A percentile compares a stretch with the other conserved stretches of the same genome.
Conservation (phyloP, 768 basidiomycete genomes). For the Asterophora lycoperdoides region DNA sequence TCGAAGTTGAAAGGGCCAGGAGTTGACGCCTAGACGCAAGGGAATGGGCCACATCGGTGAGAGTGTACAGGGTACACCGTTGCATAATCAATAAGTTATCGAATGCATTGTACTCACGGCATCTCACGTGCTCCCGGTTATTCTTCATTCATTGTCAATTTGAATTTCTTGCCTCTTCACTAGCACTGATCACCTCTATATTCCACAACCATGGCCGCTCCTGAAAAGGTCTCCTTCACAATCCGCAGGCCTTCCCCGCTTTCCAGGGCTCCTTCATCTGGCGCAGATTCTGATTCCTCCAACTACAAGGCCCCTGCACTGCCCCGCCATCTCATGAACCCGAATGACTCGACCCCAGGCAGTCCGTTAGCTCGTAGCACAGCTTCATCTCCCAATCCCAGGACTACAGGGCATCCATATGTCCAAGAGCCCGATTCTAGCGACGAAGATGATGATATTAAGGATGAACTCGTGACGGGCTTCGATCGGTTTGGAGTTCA, state of each 20-base stretch:
- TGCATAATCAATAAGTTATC: too few relatives aligned
- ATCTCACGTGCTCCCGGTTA: too few relatives aligned
- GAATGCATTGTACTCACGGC: too few relatives aligned
- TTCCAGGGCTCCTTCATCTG: slow-evolving; percentile 59
- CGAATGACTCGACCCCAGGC: slow-evolving; percentile 39
- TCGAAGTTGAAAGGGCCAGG: background rate
- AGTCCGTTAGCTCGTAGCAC: slow-evolving; percentile 54
- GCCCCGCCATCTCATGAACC: slow-evolving; percentile 49
- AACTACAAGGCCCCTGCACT: slow-evolving; percentile 56
- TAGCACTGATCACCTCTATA: too few relatives aligned
- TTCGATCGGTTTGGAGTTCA: slow-evolving; percentile 72
- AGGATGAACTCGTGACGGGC: slow-evolving; percentile 68
- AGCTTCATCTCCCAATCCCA: slow-evolving; percentile 41
- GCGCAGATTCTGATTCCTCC: slow-evolving; percentile 53
- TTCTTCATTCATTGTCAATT: too few relatives aligned
- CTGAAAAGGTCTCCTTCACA: slow-evolving; percentile 71
- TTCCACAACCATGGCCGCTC: slow-evolving; percentile 17
- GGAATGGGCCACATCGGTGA: too few relatives aligned
- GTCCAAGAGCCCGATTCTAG: slow-evolving; percentile 44
- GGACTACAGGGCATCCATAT: slow-evolving; percentile 18
- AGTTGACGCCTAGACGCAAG: too few relatives aligned
- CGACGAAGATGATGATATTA: slow-evolving; percentile 56
- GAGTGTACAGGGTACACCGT: too few relatives aligned
- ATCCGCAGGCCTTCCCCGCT: slow-evolving; percentile 73
- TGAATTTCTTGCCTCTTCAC: too few relatives aligned